Conservation (phyloP, 2,329 filamentous ascomycete species). For the Xylaria sp. region DNA sequence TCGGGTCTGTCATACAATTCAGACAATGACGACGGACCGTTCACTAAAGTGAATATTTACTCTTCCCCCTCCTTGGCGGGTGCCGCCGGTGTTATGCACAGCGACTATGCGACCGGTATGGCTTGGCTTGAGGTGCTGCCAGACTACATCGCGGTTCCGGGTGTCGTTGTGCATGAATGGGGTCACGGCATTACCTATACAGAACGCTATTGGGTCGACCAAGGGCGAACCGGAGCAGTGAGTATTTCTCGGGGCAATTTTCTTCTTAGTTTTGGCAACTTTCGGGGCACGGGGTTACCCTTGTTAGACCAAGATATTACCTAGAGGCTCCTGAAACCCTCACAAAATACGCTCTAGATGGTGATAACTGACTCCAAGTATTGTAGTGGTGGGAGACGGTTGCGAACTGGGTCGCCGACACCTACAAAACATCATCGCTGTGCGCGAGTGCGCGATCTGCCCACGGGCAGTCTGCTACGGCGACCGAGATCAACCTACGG, state of each 20-base stretch:
- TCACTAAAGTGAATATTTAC: conserved; percentile 60
- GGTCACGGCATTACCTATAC: conserved; percentile 61
- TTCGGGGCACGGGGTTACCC: too few species aligned
- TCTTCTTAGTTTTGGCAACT: too few species aligned
- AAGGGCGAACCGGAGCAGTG: conserved; percentile 56
- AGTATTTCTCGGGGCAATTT: too few species aligned
- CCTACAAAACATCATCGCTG: conserved; percentile 56
- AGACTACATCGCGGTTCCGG: conserved; percentile 51
- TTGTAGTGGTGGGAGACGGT: conserved; percentile 65
- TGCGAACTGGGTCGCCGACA: conserved; percentile 61
- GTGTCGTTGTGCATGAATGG: conserved; percentile 60
- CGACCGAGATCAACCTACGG: conserved; percentile 54
- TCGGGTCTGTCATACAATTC: conserved; percentile 52
- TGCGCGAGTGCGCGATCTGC: conserved; percentile 54
- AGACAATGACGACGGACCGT: conserved; percentile 51
- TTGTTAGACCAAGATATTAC: too few species aligned
- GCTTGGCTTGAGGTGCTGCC: conserved; percentile 57
- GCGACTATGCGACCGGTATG: conserved; percentile 53
- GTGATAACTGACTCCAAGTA: too few species aligned
- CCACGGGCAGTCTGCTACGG: conserved; percentile 49
- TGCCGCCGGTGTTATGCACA: conserved; percentile 56
- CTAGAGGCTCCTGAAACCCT: too few species aligned
- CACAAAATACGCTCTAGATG: too few species aligned
- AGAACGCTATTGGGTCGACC: conserved; percentile 56
- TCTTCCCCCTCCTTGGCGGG: conserved; percentile 50